These are phyloP conservation scores for Flaveria bidentis DNA, from an alignment of 129 eudicot species.

Conservation along the genomic window DNA sequence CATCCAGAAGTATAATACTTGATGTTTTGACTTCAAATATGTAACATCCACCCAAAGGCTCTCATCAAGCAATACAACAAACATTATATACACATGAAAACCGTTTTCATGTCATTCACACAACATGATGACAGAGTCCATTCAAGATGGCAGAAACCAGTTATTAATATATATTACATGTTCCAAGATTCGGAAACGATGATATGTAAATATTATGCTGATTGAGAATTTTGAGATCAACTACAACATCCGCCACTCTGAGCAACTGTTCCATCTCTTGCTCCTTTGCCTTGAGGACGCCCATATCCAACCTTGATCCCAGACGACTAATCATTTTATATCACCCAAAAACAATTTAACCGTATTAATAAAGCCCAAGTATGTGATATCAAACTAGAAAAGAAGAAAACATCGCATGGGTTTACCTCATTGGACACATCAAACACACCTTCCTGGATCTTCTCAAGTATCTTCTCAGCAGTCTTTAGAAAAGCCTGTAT, in stretches of 20 bases:
- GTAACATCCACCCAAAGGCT: not conserved
- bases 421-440: conserved; percentile 85
- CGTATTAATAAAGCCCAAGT: not conserved
- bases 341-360: conserved; percentile 11
- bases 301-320: conserved; percentile 62
- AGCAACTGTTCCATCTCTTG: conserved; percentile 56
- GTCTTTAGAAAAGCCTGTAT: conserved; percentile 75
- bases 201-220: not conserved
- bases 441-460: conserved; percentile 82
- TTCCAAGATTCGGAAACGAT: conserved; percentile 27
- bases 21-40: too few species aligned
- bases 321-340: conserved; percentile 45
- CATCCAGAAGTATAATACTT: not conserved
- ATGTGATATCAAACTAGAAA: not conserved
- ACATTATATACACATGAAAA: conserved; percentile 32
- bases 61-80: conserved; percentile 2
- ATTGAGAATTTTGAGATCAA: conserved; percentile 22
- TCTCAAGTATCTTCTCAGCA: conserved; percentile 69
- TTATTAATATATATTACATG: conserved; percentile 16
- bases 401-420: not conserved
- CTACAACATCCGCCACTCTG: conserved; percentile 74
- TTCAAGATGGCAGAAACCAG: conserved; percentile 16
- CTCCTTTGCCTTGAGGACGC: conserved; percentile 45
- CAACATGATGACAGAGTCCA: conserved; percentile 2
- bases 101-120: conserved; percentile 18